Conservation (phyloP, 169 alveolate species). For the Eimeria acervulina region DNA sequence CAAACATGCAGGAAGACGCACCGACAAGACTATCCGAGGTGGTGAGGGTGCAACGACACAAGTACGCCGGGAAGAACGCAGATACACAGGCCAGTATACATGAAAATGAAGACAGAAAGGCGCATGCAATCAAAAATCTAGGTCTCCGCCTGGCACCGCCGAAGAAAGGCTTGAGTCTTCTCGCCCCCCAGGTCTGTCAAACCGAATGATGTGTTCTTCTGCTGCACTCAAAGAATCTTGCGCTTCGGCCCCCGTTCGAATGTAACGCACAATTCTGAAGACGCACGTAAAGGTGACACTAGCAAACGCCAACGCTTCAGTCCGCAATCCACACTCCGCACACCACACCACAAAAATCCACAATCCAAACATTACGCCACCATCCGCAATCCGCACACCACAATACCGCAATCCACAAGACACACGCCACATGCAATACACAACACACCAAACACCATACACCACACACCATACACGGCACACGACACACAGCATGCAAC, state of each 20-base stretch:
- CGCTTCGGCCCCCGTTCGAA: conserved; percentile 80
- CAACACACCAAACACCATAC: no score
- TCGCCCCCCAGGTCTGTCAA: conserved; percentile 52
- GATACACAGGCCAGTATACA: neutral
- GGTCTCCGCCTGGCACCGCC: conserved; percentile 11
- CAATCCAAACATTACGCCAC: neutral
- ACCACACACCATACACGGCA: no score
- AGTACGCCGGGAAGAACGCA: neutral
- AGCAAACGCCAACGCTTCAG: neutral
- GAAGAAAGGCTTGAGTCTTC: neutral
- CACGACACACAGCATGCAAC: no score
- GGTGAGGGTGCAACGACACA: neutral
- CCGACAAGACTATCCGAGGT: neutral
- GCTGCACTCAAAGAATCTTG: conserved; percentile 71
- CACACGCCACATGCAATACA: neutral
- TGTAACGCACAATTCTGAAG: conserved; percentile 76
- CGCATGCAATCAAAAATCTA: neutral
- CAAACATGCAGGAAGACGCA: neutral
- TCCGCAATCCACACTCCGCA: neutral
- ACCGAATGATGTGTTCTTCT: conserved; percentile 74
- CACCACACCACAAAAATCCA: neutral
- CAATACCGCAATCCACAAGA: neutral
- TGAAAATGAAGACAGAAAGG: neutral
- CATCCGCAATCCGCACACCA: neutral
- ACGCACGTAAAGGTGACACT: neutral